These are phyloP conservation scores for Rheum nobile DNA, from an alignment of 148 eudicot genomes.

Conservation along the genomic window DNA sequence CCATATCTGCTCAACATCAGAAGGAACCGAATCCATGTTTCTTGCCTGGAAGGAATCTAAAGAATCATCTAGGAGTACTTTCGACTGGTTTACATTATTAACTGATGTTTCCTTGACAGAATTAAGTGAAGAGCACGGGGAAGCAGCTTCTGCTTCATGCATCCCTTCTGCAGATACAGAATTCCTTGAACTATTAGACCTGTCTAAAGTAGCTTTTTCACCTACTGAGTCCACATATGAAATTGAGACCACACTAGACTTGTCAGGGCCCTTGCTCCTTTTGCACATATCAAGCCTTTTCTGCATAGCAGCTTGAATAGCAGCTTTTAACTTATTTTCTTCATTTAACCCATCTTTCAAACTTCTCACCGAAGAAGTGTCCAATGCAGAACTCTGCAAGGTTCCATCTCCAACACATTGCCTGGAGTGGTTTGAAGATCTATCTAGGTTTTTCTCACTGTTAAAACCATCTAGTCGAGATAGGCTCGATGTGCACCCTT, in stretches of 20 bases:
- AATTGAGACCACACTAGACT: conserved; percentile 31
- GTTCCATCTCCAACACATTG: conserved; percentile 25
- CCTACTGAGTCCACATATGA: conserved; percentile 19
- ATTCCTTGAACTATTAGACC: conserved; percentile 19
- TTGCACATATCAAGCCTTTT: conserved; percentile 58
- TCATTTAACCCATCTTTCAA: conserved; percentile 34
- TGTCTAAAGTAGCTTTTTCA: conserved; percentile 29
- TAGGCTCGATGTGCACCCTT: conserved; percentile 19
- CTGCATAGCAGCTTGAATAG: conserved; percentile 80
- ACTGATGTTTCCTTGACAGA: conserved; percentile 28
- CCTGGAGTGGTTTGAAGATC: conserved; percentile 18
- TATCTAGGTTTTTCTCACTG: conserved; percentile 36
- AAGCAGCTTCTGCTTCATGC: conserved; percentile 22
- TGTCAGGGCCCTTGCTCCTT: conserved; percentile 40
- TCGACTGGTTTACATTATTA: conserved; percentile 23
- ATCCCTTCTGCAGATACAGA: conserved; percentile 20
- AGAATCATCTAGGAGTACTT: conserved; percentile 30
- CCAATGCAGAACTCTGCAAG: conserved; percentile 22
- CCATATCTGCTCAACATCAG: conserved; percentile 24
- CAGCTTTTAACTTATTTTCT: conserved; percentile 66
- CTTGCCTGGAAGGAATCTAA: conserved; percentile 14
- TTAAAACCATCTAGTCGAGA: conserved; percentile 26
- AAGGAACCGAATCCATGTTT: conserved; percentile 12
- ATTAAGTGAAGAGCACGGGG: conserved; percentile 12
- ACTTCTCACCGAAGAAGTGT: conserved; percentile 30